phyloP scores from a whole-genome alignment of 1,284 basidiomycete species.

The Ganoderma resinaceum region DNA sequence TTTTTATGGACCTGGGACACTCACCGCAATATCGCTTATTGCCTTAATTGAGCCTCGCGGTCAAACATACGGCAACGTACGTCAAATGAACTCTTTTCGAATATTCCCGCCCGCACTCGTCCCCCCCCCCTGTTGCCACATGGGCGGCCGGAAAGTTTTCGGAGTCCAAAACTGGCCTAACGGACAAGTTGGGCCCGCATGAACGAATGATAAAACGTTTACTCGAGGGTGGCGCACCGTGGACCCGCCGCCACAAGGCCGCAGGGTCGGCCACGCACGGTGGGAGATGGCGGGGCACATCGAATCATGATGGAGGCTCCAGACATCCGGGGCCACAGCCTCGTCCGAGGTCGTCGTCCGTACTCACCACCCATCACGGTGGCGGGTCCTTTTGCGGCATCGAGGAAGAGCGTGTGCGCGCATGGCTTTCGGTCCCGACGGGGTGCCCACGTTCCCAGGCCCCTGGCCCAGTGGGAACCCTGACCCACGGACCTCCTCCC shows the following conservation, averaged over 20 bases:
- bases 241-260: neutral
- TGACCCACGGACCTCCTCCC: conserved; percentile 9
- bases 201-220: conserved; percentile 1
- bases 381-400: conserved; percentile 5
- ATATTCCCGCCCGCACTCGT: neutral
- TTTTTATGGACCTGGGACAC: neutral
- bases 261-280: neutral
- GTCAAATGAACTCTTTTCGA: neutral
- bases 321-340: neutral
- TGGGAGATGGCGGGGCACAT: neutral
- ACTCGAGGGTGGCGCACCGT: neutral
- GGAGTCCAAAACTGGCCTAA: neutral
- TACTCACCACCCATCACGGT: conserved; percentile 2
- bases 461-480: conserved; percentile 20
- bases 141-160: neutral
- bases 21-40: conserved; percentile 3
- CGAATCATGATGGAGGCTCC: neutral
- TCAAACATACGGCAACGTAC: neutral
- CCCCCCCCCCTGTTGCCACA: neutral
- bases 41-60: conserved; percentile 4
- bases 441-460: conserved; percentile 16
- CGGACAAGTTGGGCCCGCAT: neutral
- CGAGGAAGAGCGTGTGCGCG: neutral
- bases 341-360: neutral
- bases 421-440: conserved; percentile 3